Percentiles rank a stretch among this genome's conserved stretches.
Evolutionary conservation across 805 yeast genomes (phyloP).

Genomic region (Schwanniomyces sp.): DNA sequence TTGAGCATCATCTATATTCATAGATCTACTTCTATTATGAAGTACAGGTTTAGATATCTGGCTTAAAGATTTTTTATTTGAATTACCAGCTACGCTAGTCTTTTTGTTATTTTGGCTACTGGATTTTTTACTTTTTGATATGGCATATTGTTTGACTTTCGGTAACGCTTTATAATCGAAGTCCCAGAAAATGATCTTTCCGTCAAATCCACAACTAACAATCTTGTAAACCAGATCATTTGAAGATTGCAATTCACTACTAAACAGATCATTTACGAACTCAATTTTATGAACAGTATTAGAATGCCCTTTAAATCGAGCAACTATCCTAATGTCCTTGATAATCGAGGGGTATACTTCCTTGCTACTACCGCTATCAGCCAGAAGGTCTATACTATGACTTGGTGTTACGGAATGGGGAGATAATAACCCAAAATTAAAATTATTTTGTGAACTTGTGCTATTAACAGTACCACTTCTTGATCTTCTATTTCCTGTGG

Average conservation of each 20-base stretch:
- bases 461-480: constrained; percentile 42
- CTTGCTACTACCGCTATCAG: neutral
- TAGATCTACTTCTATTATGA: constrained; percentile 2
- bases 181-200: constrained; percentile 43
- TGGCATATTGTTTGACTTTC: constrained; percentile 22
- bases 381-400: constrained; percentile 3
- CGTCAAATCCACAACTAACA: constrained; percentile 40
- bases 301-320: constrained; percentile 40
- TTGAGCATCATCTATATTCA: constrained; percentile 3
- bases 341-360: constrained; percentile 31
- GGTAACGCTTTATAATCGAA: constrained; percentile 44
- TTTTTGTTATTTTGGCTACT: constrained; percentile 7
- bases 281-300: constrained; percentile 31
- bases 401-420: constrained; percentile 22
- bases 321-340: constrained; percentile 36
- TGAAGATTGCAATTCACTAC: constrained; percentile 6
- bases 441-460: constrained; percentile 12
- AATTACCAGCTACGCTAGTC: neutral
- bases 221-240: constrained; percentile 27
- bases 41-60: constrained; percentile 1
- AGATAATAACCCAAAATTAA: constrained; percentile 14
- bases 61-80: constrained; percentile 5
- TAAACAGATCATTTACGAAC: constrained; percentile 17
- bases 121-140: constrained; percentile 2
- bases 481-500: constrained; percentile 23